Conservation (phyloP, 164 flowering plant genomes). For the Litsea cubeba region DNA sequence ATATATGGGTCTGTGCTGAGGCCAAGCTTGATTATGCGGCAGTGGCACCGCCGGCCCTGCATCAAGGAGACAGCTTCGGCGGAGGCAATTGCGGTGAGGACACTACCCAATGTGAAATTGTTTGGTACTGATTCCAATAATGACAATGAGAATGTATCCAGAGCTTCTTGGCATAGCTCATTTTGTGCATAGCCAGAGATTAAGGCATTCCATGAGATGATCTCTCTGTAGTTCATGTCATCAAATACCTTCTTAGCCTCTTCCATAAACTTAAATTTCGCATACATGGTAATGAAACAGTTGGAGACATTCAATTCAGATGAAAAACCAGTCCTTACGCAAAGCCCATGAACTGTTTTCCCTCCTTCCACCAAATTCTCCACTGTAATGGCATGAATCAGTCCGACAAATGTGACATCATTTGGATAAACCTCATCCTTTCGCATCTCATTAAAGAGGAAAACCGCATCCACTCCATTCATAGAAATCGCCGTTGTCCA, state of each 20-base stretch:
- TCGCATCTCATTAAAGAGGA: constrained; percentile 62
- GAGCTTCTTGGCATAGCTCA: constrained; percentile 55
- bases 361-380: constrained; percentile 46
- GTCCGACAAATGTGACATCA: constrained; percentile 76
- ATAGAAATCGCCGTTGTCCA: constrained; percentile 88
- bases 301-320: constrained; percentile 56
- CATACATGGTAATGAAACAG: constrained; percentile 82
- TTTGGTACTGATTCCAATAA: constrained; percentile 47
- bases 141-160: constrained; percentile 40
- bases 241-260: constrained; percentile 58
- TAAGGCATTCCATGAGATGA: constrained; percentile 80
- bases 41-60: constrained; percentile 70
- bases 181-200: constrained; percentile 79
- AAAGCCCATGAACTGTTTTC: constrained; percentile 56
- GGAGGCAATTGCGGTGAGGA: constrained; percentile 61
- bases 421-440: constrained; percentile 69
- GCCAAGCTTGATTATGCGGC: constrained; percentile 57
- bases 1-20: constrained; percentile 45
- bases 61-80: constrained; percentile 59
- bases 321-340: constrained; percentile 43
- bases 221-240: constrained; percentile 47
- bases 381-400: constrained; percentile 53
- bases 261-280: constrained; percentile 50
- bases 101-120: constrained; percentile 71
- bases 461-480: constrained; percentile 45